phyloP scores from a whole-genome alignment of 257 asterid genomes.

The Przewalskia tangutica region DNA sequence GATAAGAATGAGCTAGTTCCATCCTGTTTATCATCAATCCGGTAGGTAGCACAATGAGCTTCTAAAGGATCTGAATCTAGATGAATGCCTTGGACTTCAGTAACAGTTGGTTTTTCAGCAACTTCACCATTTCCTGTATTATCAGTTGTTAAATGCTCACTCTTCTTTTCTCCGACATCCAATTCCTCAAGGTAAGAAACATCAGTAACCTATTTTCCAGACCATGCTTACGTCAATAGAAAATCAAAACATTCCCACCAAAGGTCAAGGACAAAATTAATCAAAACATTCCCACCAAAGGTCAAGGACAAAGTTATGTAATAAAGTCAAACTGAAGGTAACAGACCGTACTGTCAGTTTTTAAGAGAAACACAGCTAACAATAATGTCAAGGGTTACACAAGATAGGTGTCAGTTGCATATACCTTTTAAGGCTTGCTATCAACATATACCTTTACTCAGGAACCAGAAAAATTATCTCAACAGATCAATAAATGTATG shows the following conservation, averaged over 20 bases:
- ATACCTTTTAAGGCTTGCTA: background rate
- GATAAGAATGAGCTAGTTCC: background rate
- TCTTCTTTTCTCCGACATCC: constrained; percentile 26
- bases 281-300: background rate
- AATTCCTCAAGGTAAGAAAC: constrained; percentile 41
- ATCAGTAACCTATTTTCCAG: constrained; percentile 47
- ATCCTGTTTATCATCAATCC: background rate
- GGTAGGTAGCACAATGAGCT: background rate
- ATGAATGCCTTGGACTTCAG: background rate
- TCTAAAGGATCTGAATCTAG: constrained; percentile 1
- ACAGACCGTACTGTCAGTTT: background rate
- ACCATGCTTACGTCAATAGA: background rate
- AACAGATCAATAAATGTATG: background rate
- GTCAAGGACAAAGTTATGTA: background rate
- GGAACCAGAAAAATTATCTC: background rate
- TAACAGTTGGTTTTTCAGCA: constrained; percentile 3
- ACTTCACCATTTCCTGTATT: constrained; percentile 3
- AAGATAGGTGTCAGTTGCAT: background rate
- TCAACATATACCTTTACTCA: background rate
- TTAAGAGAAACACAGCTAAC: background rate
- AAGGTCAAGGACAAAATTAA: background rate
- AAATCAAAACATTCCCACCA: background rate
- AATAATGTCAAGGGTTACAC: background rate
- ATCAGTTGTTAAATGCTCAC: constrained; percentile 14
- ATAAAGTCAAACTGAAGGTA: background rate